phyloP scores from a whole-genome alignment of 2,329 filamentous ascomycete species.

The Triangularia verruculosa region DNA sequence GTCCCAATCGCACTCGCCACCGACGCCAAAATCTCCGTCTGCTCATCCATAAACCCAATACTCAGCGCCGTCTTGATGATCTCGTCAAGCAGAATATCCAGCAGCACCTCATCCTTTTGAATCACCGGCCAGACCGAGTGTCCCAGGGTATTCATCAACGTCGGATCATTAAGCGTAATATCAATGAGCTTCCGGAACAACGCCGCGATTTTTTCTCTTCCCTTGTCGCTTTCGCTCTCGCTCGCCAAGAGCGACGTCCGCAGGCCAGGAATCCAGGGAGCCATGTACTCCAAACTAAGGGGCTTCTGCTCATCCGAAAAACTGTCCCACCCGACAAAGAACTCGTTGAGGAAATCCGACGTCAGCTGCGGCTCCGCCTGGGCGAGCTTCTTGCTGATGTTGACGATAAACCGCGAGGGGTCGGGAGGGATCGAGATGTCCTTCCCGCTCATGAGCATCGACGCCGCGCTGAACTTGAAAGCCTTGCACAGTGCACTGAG shows the following conservation, averaged over 20 bases:
- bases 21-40: slow-evolving; percentile 59
- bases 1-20: slow-evolving; percentile 63
- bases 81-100: slow-evolving; percentile 67
- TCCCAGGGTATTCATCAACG: slow-evolving; percentile 58
- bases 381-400: slow-evolving; percentile 63
- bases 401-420: slow-evolving; percentile 61
- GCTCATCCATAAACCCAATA: slow-evolving; percentile 56
- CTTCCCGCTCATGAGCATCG: slow-evolving; percentile 60
- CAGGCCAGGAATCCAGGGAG: slow-evolving; percentile 63
- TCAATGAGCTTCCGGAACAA: slow-evolving; percentile 67
- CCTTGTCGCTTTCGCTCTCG: slow-evolving; percentile 63
- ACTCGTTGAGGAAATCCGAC: slow-evolving; percentile 68
- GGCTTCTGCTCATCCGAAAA: slow-evolving; percentile 66
- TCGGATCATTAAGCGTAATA: slow-evolving; percentile 58
- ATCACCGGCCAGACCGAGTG: slow-evolving; percentile 65
- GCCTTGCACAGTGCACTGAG: slow-evolving; percentile 64
- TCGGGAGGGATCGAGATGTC: slow-evolving; percentile 63
- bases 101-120: slow-evolving; percentile 60
- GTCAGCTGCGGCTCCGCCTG: slow-evolving; percentile 64
- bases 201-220: slow-evolving; percentile 60
- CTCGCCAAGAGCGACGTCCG: slow-evolving; percentile 57
- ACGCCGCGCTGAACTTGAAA: slow-evolving; percentile 63
- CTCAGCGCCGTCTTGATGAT: slow-evolving; percentile 60
- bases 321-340: slow-evolving; percentile 70
- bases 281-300: slow-evolving; percentile 66